These are phyloP conservation scores for Colletotrichum tamarilloi DNA, from an alignment of 2,329 filamentous ascomycete species.

Conservation along the genomic window DNA sequence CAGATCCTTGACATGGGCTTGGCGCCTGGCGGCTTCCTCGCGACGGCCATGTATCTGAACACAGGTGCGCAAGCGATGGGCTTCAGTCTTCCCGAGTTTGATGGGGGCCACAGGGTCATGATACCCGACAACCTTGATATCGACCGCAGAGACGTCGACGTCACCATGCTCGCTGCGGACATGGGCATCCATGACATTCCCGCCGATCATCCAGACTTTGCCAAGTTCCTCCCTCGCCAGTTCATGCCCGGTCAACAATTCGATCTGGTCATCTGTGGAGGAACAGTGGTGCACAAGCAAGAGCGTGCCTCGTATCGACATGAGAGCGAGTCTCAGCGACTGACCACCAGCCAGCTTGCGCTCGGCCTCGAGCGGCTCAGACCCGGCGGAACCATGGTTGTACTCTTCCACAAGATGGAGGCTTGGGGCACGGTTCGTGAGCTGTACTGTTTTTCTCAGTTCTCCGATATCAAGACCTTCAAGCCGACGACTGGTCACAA, in stretches of 20 bases:
- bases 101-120: conserved; percentile 55
- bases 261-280: conserved; percentile 59
- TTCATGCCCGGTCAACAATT: conserved; percentile 44
- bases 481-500: conserved; percentile 56
- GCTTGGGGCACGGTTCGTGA: conserved; percentile 48
- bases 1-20: conserved; percentile 65
- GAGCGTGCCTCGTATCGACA: conserved; percentile 44
- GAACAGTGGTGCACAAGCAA: conserved; percentile 44
- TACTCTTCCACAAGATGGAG: conserved; percentile 62
- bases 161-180: conserved; percentile 62
- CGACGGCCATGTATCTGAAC: conserved; percentile 46
- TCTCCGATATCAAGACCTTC: conserved; percentile 54
- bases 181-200: conserved; percentile 50
- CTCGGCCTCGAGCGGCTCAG: conserved; percentile 58
- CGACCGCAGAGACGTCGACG: conserved; percentile 49
- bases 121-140: conserved; percentile 39
- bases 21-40: conserved; percentile 65
- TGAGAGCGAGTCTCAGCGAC: conserved; percentile 49
- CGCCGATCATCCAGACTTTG: conserved; percentile 43
- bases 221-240: conserved; percentile 43
- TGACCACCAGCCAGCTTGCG: conserved; percentile 52
- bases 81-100: conserved; percentile 52
- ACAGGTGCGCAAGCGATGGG: conserved; percentile 15
- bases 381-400: conserved; percentile 60
- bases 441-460: conserved; percentile 52